These are phyloP conservation scores for Avena sativa DNA, from an alignment of 176 grass and related monocot species.

Conservation along the genomic window DNA sequence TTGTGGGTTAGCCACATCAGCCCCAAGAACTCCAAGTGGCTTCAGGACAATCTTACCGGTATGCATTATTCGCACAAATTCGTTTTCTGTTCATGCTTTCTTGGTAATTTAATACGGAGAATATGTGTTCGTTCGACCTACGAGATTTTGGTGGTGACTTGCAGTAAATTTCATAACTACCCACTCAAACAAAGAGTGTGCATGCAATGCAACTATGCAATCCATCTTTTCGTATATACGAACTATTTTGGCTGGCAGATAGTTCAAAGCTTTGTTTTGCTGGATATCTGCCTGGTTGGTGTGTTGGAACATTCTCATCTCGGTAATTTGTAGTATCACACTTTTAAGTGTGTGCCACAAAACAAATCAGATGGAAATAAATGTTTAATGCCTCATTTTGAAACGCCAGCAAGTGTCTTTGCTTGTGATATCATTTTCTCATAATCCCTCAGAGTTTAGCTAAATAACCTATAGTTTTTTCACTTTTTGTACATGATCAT, in stretches of 20 bases:
- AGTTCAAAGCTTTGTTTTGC: slow-evolving; percentile 2
- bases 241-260: neutral
- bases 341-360: neutral
- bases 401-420: neutral
- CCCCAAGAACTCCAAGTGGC: slow-evolving; percentile 79
- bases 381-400: neutral
- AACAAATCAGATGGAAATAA: neutral
- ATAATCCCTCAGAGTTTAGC: neutral
- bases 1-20: slow-evolving; percentile 72
- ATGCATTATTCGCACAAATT: neutral
- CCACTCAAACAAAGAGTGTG: neutral
- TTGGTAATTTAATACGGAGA: slow-evolving; percentile 1
- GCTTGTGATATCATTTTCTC: neutral
- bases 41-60: slow-evolving; percentile 74
- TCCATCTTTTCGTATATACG: neutral
- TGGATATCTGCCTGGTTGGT: slow-evolving; percentile 8
- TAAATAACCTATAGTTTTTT: neutral
- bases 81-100: slow-evolving; percentile 28
- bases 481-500: neutral
- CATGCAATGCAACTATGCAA: neutral
- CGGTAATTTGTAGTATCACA: neutral
- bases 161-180: neutral
- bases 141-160: neutral
- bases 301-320: neutral
- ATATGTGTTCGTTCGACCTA: neutral